Evolutionary conservation across 148 eudicot species (phyloP), one percentile per base, ranked within the genome.

Genomic region (Rhododendron molle): DNA sequence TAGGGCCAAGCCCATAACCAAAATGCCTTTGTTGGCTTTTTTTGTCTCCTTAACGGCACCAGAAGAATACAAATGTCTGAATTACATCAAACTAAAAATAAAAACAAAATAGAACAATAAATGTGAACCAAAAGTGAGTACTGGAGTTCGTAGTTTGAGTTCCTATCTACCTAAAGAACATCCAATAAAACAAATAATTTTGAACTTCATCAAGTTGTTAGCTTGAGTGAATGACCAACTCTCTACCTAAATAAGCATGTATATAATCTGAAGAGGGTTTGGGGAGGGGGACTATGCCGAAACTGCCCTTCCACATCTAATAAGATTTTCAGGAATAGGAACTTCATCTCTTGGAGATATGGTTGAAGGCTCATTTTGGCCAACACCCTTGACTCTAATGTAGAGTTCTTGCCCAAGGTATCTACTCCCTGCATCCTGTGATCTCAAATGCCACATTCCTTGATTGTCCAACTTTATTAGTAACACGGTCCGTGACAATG

Each of bases 401-500:
- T 88, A 88, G 30, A 88, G 13, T 46, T 88, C 85, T 49, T 88
- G 83, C 5, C 89, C 89, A 11, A 88, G 78, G 54, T 88, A 88
- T 49, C 47, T 77, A 20, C 80, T 81, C 67, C 81, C 89, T 50
- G 85, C 85, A 88, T 85, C 76, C 34, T 85, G 80, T 82, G 86
- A 85, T 88, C 89, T 81, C 81, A 85, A 62, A 47, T 87, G 85
- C 89, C 89, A 85, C 78, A 88, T 54, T 47, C 87, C 89, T 76
- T 40, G 46, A 60, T 88, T 88, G 89, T 85, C 87, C 50, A 85
- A 10, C 58, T 65, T 50, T 60, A 88, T 20, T 78, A 85, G 10
- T 58, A 88, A 65, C 4, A 85, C 83, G 3, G 89, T 88, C 89
- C 89, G 85, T 46, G 85, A 85, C 13, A 28, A 4, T 23, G 89